phyloP scores from a whole-genome alignment of 108 stramenopile species.

The Conticribra guillardii region DNA sequence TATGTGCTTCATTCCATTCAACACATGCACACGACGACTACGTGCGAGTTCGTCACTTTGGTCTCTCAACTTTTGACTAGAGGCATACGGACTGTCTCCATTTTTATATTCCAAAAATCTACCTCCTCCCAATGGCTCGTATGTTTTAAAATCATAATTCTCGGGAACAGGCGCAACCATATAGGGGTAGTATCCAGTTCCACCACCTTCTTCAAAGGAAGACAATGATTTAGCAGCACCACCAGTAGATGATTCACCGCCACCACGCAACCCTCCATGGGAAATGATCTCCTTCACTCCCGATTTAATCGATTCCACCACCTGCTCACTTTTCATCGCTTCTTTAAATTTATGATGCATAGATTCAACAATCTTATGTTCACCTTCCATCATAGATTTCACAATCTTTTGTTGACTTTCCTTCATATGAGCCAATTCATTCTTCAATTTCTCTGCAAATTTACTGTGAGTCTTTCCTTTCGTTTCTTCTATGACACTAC shows the following conservation, averaged over 20 bases:
- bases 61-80: slow-evolving; percentile 8
- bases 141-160: slow-evolving; percentile 28
- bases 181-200: slow-evolving; percentile 29
- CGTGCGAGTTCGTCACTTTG: slow-evolving; percentile 62
- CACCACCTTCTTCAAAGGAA: neutral
- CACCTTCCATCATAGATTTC: neutral
- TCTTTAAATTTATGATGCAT: slow-evolving; percentile 25
- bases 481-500: neutral
- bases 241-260: too few relatives aligned
- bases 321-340: slow-evolving; percentile 6
- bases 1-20: slow-evolving; percentile 76
- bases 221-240: neutral
- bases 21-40: slow-evolving; percentile 62
- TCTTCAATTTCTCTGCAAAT: neutral
- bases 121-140: slow-evolving; percentile 35
- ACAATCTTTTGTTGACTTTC: slow-evolving; percentile 6
- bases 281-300: slow-evolving; percentile 1
- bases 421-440: neutral
- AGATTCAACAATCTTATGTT: slow-evolving; percentile 13
- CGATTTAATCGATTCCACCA: neutral
- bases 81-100: slow-evolving; percentile 30
- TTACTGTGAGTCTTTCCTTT: neutral
- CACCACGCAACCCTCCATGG: neutral
- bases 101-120: slow-evolving; percentile 46
- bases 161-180: slow-evolving; percentile 26